Evolutionary conservation across 495 filamentous ascomycete species (phyloP), one percentile per base, ranked within the genome.

Genomic region (Penicillium diatomitis): DNA sequence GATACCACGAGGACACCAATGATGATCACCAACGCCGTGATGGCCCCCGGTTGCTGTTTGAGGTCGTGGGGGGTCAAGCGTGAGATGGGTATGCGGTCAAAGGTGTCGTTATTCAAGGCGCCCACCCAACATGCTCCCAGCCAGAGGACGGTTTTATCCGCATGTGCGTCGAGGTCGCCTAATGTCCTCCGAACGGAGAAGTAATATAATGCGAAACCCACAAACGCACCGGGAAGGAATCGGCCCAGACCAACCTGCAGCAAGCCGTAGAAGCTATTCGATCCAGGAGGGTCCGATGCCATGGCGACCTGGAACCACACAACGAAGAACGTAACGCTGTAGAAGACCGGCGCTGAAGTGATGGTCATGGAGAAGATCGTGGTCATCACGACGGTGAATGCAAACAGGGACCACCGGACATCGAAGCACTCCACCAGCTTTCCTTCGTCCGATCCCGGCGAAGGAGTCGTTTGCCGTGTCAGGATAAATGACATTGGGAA

Each of bases 281-380:
- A 66, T 32, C 61, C 61, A 1, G 86, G 84, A 1, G 84, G 80
- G 61, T 91, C 86, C 0, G 84, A 86, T 12, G 78, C 81, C 44
- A 90, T 72, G 10, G 81, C 84, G 42, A 90, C 85, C 51, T 87
- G 83, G 63, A 84, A 85, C 68, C 85, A 92, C 35, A 86, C 67
- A 9, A 78, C 79, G 46, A 77, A 73, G 59, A 87, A 90, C 8
- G 78, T 71, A 2, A 78, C 69, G 38, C 74, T 77, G 64, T 83
- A 89, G 65, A 88, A 82, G 27, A 82, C 64, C 0, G 76, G 60
- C 0, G 85, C 72, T 0, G 82, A 84, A 0, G 78, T 72, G n/a
- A 80, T 81, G 45, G 80, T 77, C 7, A 90, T 65, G 0, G 85
- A 83, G n/a, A 88, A 52, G 0, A 85, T 44, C 1, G 70, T 61